These are phyloP conservation scores for Scedosporium apiospermum DNA, from an alignment of 2,329 filamentous ascomycete genomes.

Conservation along the genomic window DNA sequence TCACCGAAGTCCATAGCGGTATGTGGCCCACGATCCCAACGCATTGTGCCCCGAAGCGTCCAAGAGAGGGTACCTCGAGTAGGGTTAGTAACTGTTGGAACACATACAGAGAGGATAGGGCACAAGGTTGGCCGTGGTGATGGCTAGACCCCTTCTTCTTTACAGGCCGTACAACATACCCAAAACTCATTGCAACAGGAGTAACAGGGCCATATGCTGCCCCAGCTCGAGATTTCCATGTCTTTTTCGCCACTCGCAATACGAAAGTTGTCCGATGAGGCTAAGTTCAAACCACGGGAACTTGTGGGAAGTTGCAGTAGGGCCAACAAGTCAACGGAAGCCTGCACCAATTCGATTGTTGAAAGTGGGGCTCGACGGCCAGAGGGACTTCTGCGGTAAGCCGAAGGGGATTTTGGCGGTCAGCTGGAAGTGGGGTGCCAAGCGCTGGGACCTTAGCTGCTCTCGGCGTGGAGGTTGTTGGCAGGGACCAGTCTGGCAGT, in stretches of 20 bases:
- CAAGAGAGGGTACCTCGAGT: background rate
- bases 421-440: no score
- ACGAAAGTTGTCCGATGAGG: background rate
- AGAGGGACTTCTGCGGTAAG: no score
- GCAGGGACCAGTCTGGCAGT: no score
- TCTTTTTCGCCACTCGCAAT: background rate
- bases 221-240: background rate
- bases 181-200: constrained; percentile 2
- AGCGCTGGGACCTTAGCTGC: no score
- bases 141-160: background rate
- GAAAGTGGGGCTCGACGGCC: no score
- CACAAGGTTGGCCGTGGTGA: background rate
- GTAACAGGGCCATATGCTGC: background rate
- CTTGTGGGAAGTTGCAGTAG: no score
- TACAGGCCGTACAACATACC: background rate
- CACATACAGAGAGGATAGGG: background rate
- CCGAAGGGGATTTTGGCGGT: no score
- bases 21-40: constrained; percentile 9
- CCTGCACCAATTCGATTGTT: no score
- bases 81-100: background rate
- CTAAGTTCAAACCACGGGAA: background rate
- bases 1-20: constrained; percentile 19
- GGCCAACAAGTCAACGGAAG: no score
- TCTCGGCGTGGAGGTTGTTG: no score
- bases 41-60: background rate